Evolutionary conservation across 73 alveolate species (phyloP), one percentile per base, ranked within the genome.

Genomic region (Tetrahymena borealis): DNA sequence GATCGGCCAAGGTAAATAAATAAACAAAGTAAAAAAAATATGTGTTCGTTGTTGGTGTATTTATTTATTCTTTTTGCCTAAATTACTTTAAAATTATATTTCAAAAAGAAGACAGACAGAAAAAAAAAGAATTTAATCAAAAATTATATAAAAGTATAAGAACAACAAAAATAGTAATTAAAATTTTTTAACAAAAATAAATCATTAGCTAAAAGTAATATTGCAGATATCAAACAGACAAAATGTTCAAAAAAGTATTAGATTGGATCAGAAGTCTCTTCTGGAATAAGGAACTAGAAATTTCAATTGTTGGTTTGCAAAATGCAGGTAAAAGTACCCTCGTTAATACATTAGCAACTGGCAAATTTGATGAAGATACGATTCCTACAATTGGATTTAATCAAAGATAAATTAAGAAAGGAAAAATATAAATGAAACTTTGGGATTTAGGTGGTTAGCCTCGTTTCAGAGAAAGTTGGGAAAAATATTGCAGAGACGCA

Each of bases 381-480:
- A 96, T 97, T n/a, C 98, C 98, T 60, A 97, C 99, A 40, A 96
- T 97, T n/a, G 99, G 99, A 28, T 97, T 97, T 79, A 97, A 96
- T 94, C 42, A 94, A 77, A 90, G 96, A 43, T 93, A 96, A 41
- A 92, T 96, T 15, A 97, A 94, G 91, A 97, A 96, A 85, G 98
- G 98, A 32, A 94, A 93, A 43, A 95, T 96, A 32, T 90, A 91
- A 35, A 78, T 97, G 92, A 96, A 97, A 79, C 79, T 97, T 79
- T 97, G 99, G 99, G 99, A 97, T 93, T 93, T 97, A 78, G 99
- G 99, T 33, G 99, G 99, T 20, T 94, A 97, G 91, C 97, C 98
- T 33, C 91, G 96, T 78, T 97, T 97, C 90, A 78, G 99, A 91
- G 98, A 97, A 36, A 94, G 97, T 85, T 97, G 99, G 99, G 99